phyloP scores from a whole-genome alignment of 2,329 filamentous ascomycete genomes.

The Shiraia sp. region DNA sequence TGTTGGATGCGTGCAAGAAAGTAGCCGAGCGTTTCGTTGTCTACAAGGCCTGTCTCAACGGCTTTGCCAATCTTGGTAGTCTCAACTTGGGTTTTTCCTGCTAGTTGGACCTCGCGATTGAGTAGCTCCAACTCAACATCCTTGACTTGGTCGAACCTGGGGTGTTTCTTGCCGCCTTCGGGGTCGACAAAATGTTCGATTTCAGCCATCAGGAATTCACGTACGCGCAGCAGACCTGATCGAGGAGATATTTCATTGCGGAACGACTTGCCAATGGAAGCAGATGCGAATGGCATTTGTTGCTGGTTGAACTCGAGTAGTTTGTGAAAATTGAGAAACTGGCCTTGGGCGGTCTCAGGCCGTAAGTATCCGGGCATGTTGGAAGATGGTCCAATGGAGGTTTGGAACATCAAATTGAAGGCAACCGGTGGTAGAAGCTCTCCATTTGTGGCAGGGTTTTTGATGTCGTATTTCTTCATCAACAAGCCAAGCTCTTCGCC shows the following conservation, averaged over 20 bases:
- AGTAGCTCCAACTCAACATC: conserved; percentile 82
- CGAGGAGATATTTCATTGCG: conserved; percentile 97
- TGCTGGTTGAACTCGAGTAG: conserved; percentile 95
- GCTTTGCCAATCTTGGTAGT: conserved; percentile 83
- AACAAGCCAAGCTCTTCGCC: conserved; percentile 83
- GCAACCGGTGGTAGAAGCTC: conserved; percentile 79
- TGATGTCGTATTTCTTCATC: conserved; percentile 86
- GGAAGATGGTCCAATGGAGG: conserved; percentile 87
- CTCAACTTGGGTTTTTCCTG: conserved; percentile 77
- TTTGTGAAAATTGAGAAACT: conserved; percentile 97
- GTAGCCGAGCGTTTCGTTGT: conserved; percentile 98
- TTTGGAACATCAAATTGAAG: conserved; percentile 99
- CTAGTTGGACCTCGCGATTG: conserved; percentile 81
- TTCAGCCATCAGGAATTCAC: conserved; percentile 98
- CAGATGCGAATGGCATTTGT: conserved; percentile 94
- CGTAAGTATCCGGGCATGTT: conserved; percentile 68
- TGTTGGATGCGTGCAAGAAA: conserved; percentile 92
- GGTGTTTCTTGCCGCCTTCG: conserved; percentile 90
- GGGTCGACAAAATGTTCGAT: conserved; percentile 99
- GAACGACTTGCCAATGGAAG: conserved; percentile 97
- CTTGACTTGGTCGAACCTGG: conserved; percentile 82
- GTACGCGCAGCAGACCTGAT: conserved; percentile 86
- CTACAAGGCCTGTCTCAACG: conserved; percentile 78
- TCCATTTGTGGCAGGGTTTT: conserved; percentile 79
- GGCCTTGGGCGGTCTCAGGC: conserved; percentile 95